These are phyloP conservation scores for Mycosarcoma mackinlayi DNA, from an alignment of 1,284 basidiomycete genomes.

Conservation along the genomic window DNA sequence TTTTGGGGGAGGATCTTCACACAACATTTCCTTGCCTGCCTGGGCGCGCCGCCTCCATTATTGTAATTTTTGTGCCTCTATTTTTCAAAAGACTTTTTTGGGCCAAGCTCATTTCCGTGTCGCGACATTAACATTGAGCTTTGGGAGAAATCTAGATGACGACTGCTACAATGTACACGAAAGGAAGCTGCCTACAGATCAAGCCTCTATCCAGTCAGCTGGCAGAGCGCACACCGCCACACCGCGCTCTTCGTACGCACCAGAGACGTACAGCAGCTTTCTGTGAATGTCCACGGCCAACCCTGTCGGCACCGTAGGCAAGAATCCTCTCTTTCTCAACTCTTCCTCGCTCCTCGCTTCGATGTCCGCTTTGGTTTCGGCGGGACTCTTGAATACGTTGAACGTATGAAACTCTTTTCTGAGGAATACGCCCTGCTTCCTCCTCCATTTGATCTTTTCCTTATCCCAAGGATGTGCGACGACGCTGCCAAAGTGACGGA, in stretches of 20 bases:
- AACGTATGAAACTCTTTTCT: conserved; percentile 47
- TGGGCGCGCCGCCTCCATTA: too few species aligned
- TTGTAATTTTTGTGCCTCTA: conserved; percentile 7
- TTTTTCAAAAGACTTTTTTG: conserved; percentile 5
- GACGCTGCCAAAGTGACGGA: conserved; percentile 36
- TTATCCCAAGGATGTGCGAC: conserved; percentile 50
- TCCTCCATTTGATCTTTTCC: conserved; percentile 36
- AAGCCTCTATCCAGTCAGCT: conserved; percentile 40
- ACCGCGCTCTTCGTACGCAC: conserved; percentile 55
- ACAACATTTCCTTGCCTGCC: conserved; percentile 22
- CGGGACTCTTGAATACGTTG: conserved; percentile 37
- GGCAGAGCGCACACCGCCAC: conserved; percentile 48
- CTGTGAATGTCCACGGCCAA: conserved; percentile 45
- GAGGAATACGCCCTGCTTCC: conserved; percentile 35
- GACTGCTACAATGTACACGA: too few species aligned
- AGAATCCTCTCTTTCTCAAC: conserved; percentile 32
- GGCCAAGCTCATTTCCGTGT: too few species aligned
- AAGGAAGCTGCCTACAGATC: too few species aligned
- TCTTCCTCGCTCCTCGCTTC: conserved; percentile 30
- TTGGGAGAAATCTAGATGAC: too few species aligned
- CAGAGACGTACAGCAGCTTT: conserved; percentile 42
- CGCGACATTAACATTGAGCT: too few species aligned
- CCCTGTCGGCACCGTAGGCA: conserved; percentile 50
- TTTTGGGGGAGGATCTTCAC: conserved; percentile 42
- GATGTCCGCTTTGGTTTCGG: conserved; percentile 35